These are phyloP conservation scores for Paramecium sexaurelia DNA, from an alignment of 73 alveolate species.

Conservation along the genomic window DNA sequence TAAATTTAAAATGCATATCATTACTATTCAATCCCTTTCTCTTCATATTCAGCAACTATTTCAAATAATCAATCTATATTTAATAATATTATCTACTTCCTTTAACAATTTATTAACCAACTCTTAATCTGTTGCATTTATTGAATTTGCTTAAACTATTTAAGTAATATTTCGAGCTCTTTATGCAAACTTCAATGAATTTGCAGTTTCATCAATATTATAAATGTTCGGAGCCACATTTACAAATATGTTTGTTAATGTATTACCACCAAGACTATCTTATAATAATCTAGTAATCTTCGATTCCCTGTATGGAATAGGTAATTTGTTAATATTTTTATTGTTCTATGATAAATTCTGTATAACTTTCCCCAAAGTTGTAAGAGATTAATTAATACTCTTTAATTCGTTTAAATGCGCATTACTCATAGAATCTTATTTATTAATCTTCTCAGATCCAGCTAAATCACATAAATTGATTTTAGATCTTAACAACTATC, in stretches of 20 bases:
- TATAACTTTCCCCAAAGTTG: slow-evolving; percentile 86
- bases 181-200: slow-evolving; percentile 92
- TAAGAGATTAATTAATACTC: slow-evolving; percentile 82
- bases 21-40: slow-evolving; percentile 75
- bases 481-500: slow-evolving; percentile 72
- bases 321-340: slow-evolving; percentile 63
- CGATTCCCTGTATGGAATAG: slow-evolving; percentile 92
- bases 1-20: slow-evolving; percentile 71
- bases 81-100: slow-evolving; percentile 67
- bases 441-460: slow-evolving; percentile 91
- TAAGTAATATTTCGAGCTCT: slow-evolving; percentile 85
- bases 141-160: slow-evolving; percentile 78
- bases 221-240: slow-evolving; percentile 84
- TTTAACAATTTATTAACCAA: slow-evolving; percentile 78
- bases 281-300: slow-evolving; percentile 86
- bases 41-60: slow-evolving; percentile 75
- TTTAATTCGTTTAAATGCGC: slow-evolving; percentile 85
- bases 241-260: slow-evolving; percentile 83
- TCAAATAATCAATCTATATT: slow-evolving; percentile 72
- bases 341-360: slow-evolving; percentile 61
- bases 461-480: slow-evolving; percentile 92
- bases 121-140: slow-evolving; percentile 84
- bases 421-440: slow-evolving; percentile 79
- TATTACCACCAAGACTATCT: slow-evolving; percentile 89
- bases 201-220: slow-evolving; percentile 85